Evolutionary conservation across 345 rosid genomes (phyloP).

Genomic region (Eucalyptus brandiana): DNA sequence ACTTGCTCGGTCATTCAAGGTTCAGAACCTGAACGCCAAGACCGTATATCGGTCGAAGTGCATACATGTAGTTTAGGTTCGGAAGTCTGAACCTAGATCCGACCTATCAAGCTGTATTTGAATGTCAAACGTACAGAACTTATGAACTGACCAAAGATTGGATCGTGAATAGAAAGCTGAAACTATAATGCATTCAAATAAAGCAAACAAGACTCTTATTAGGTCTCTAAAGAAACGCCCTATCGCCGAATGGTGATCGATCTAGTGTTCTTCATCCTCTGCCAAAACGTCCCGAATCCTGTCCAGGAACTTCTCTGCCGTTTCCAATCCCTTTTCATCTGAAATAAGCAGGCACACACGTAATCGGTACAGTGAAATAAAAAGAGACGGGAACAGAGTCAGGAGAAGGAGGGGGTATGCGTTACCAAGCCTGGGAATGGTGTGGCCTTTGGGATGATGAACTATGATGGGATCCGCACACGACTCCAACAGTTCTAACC

Average conservation of each 20-base stretch:
- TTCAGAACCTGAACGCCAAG: not conserved
- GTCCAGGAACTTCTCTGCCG: conserved; percentile 27
- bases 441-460: conserved; percentile 92
- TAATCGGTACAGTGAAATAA: not conserved
- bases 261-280: not conserved
- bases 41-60: not conserved
- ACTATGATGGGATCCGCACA: conserved; percentile 49
- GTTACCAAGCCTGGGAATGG: conserved; percentile 73
- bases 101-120: not conserved
- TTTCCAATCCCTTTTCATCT: conserved; percentile 53
- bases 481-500: conserved; percentile 35
- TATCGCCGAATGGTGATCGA: not conserved
- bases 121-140: not conserved
- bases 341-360: not conserved
- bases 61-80: not conserved
- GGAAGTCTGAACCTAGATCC: not conserved
- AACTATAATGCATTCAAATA: not conserved
- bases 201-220: not conserved
- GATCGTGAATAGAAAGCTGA: not conserved
- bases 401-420: not conserved
- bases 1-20: not conserved
- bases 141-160: not conserved
- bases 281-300: conserved; percentile 21
- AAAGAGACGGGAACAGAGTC: not conserved
- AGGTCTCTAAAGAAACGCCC: not conserved